Evolutionary conservation across 2,329 filamentous ascomycete species (phyloP), one percentile per base, ranked within the genome.

Genomic region (Diaporthe longicolla): DNA sequence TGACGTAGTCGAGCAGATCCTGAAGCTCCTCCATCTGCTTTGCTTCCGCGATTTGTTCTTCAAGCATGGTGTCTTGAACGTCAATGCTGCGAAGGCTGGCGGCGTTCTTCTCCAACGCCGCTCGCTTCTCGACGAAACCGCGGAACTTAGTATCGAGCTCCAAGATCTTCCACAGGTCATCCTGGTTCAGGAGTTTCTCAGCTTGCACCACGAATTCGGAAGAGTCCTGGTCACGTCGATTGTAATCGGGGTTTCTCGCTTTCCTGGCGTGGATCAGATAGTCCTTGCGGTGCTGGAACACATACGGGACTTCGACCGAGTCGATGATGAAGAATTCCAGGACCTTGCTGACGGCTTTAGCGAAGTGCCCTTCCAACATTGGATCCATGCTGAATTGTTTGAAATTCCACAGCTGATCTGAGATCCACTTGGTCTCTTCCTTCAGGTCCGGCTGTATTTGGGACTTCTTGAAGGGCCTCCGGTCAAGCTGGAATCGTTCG

Each of bases 201-300:
- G 95, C 95, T 74, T 87, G 89, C 73, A 96, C 91, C 73, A 92
- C 91, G 80, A 92, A 94, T 74, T 95, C 92, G 1, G 92, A 91
- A 1, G 89, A 91, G 78, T 95, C 92, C 11, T 90, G 89, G 77
- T 96, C 93, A 73, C 92, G 88, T 21, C 89, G 88, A 76, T 90
- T 86, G 32, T 80, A 82, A 37, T 87, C 83, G 80, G 91, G 81
- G 85, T 91, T 88, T 71, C 87, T 85, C 9, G 89, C 88, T 80
- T 94, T 95, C 77, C 92, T 93, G 32, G 94, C 93, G 80, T 98
- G 95, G 73, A 99, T 97, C 57, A 99, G 89, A 81, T 98, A 99
- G 82, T 99, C 97, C 83, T 98, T 98, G 75, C 97, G 94, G 81
- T 99, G 97, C 82, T 98, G 96, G 83, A 98, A 98, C 78, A 99